phyloP scores from a whole-genome alignment of 257 asterid species.

The Cruciata laevipes region DNA sequence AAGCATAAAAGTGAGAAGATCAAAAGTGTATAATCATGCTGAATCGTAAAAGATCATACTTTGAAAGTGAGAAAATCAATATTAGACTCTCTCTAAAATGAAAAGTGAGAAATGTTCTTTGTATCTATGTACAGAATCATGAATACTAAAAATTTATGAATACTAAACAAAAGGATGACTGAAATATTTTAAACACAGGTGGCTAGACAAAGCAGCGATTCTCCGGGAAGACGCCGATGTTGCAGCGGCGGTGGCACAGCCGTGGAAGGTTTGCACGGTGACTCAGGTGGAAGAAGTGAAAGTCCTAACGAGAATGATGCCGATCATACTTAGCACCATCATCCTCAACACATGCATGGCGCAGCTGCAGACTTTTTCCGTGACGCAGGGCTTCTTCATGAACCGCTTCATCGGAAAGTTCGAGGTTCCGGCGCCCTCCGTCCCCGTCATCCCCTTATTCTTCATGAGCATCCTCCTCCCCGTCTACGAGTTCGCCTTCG shows the following conservation, averaged over 20 bases:
- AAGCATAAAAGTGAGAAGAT: too few species aligned
- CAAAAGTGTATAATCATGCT: too few species aligned
- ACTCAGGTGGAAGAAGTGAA: slow-evolving; percentile 70
- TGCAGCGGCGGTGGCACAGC: neutral
- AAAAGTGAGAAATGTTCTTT: too few species aligned
- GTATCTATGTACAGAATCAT: too few species aligned
- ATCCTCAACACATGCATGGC: slow-evolving; percentile 70
- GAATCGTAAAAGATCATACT: too few species aligned
- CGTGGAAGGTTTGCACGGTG: slow-evolving; percentile 55
- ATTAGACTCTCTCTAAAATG: too few species aligned
- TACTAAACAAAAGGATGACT: too few species aligned
- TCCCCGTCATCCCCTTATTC: slow-evolving; percentile 58
- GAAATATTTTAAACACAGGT: slow-evolving; percentile 25
- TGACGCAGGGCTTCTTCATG: slow-evolving; percentile 55
- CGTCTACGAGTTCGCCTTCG: slow-evolving; percentile 42
- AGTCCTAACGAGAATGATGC: slow-evolving; percentile 51
- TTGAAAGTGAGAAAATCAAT: too few species aligned
- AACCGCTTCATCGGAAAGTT: slow-evolving; percentile 44
- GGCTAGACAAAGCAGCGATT: slow-evolving; percentile 67
- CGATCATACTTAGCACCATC: slow-evolving; percentile 64
- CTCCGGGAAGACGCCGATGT: slow-evolving; percentile 11
- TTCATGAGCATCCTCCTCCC: slow-evolving; percentile 65
- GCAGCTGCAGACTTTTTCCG: slow-evolving; percentile 73
- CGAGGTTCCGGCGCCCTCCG: slow-evolving; percentile 51
- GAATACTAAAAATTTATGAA: too few species aligned